phyloP scores from a whole-genome alignment of 768 basidiomycete species.

The Serendipita sp. region DNA sequence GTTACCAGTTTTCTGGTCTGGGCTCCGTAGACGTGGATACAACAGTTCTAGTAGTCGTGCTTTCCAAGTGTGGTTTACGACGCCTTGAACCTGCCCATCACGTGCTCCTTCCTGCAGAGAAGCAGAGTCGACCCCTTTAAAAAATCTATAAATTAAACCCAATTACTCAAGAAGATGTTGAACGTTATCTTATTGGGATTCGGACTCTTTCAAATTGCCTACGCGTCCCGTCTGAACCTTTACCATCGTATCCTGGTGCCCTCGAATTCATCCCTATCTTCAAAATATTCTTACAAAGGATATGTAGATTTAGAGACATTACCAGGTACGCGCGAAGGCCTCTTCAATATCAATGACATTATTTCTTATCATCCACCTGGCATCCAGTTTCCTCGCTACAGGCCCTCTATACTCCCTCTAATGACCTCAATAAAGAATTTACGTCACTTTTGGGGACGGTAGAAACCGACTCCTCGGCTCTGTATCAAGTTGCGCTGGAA shows the following conservation, averaged over 20 bases:
- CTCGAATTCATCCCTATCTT: not conserved
- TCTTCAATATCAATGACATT: not conserved
- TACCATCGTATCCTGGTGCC: constrained; percentile 2
- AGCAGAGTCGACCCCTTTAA: not conserved
- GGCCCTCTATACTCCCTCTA: not conserved
- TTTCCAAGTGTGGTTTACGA: too few relatives aligned
- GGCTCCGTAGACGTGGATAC: too few relatives aligned
- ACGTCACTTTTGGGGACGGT: not conserved
- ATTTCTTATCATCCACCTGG: not conserved
- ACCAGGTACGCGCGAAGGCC: not conserved
- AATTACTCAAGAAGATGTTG: not conserved
- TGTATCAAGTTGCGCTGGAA: constrained; percentile 59
- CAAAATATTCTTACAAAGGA: not conserved
- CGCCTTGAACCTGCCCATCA: not conserved
- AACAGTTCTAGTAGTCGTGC: too few relatives aligned
- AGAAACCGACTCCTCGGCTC: constrained; percentile 15
- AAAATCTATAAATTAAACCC: not conserved
- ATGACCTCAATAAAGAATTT: not conserved
- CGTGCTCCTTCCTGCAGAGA: not conserved
- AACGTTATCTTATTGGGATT: not conserved
- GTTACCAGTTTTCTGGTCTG: too few relatives aligned
- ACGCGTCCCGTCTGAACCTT: not conserved
- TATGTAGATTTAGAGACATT: not conserved
- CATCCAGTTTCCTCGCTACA: not conserved
- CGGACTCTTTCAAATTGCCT: not conserved